These are phyloP conservation scores for Debaryomycetaceae sp. DNA, from an alignment of 1,139 yeast species.

Conservation along the genomic window DNA sequence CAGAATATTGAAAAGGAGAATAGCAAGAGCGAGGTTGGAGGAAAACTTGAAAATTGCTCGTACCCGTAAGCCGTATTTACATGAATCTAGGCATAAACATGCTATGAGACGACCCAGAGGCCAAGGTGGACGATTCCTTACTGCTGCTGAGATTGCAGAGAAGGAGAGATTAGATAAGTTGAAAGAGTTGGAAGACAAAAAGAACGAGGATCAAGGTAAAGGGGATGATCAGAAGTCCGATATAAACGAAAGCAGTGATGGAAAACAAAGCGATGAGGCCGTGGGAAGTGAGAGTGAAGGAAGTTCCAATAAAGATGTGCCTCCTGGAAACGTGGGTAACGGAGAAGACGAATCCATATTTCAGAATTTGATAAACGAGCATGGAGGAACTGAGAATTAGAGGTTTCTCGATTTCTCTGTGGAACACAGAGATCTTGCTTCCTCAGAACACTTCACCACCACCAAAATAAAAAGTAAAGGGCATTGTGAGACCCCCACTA, in stretches of 20 bases:
- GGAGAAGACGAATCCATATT: constrained; percentile 14
- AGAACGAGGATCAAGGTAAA: constrained; percentile 7
- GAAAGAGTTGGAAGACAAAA: constrained; percentile 35
- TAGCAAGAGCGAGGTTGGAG: constrained; percentile 91
- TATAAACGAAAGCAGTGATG: constrained; percentile 2
- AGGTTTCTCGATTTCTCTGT: background rate
- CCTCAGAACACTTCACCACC: too few species aligned
- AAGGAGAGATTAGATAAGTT: constrained; percentile 57
- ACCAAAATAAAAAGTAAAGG: too few species aligned
- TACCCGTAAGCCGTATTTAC: constrained; percentile 90
- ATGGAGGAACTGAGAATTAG: constrained; percentile 6
- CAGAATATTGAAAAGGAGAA: constrained; percentile 85
- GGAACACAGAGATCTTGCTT: too few species aligned
- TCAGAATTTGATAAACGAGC: constrained; percentile 11
- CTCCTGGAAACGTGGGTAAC: background rate
- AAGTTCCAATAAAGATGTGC: background rate
- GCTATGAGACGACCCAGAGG: constrained; percentile 99
- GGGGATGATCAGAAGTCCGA: background rate
- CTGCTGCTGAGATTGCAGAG: constrained; percentile 96
- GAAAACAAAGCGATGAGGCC: constrained; percentile 1
- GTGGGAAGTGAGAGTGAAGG: background rate
- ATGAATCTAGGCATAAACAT: constrained; percentile 96
- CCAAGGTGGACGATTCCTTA: constrained; percentile 94
- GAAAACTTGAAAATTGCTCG: constrained; percentile 84
- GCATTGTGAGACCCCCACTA: too few species aligned